Base-by-base conservation (phyloP, 2,329 filamentous ascomycete genomes). In the Ustilaginoidea virens region DNA sequence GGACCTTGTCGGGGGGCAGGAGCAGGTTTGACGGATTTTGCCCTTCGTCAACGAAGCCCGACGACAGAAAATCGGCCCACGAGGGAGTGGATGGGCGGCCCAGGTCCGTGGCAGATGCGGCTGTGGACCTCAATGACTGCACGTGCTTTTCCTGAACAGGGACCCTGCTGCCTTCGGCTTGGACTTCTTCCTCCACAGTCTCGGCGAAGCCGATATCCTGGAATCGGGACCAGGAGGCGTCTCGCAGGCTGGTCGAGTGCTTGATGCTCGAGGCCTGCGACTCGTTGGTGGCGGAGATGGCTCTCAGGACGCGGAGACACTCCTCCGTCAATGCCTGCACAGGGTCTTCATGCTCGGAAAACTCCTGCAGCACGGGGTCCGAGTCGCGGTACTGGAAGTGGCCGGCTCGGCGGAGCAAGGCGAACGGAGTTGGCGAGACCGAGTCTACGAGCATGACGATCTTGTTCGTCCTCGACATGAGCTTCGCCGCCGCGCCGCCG, bases 391-490 rank as follows among this genome's bases (percentile, higher is more conserved):
- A 98, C 52, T 94, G 80, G 49, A 98, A 96, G 49, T 96, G 80
- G 49, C 82, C 93, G 25, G 86, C 83, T 41, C 90, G 74, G 35
- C 90, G 80, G 24, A 98, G 61, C 9, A 98, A 66, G 3, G 90
- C 69, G 53, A 96, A 96, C 0, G 90, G 90, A 0, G 86, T 94
- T 0, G 90, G 85, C 0, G 90, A 98, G 20, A 98, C 87, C 0
- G 76, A 74, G 41, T 96, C 82, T 13, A 98, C 90, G 38, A 94
- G 86, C 86, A 98, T 94, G 35, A 92, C 76, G 4, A 98, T 85
- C 47, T 82, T 86, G 35, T 85, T 79, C 3, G 86, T 93, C 1
- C 70, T 68, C 4, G 79, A 73, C 47, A 86, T 79, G 49, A 94
- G 66, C 20, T 93, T 61, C 0, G 68, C 63, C 7, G 85, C 81